Conservation (phyloP, 306 rosid species). For the Carpinus viminea region DNA sequence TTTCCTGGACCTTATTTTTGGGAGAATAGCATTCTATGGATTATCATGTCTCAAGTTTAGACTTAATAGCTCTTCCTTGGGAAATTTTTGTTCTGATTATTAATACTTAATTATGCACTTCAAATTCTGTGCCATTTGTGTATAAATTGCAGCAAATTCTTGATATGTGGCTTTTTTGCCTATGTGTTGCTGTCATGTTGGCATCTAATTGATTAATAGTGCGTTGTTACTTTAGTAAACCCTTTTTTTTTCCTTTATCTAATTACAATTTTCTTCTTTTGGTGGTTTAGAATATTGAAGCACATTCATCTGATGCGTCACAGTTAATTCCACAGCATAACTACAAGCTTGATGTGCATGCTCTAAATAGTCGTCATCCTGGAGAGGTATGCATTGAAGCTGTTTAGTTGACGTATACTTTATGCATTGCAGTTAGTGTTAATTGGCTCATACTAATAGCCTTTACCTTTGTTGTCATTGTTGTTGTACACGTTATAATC, state of each 20-base stretch:
- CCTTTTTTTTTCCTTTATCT: conserved; percentile 16
- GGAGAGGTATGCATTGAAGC: conserved; percentile 70
- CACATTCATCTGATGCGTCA: conserved; percentile 78
- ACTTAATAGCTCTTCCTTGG: background rate
- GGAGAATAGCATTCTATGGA: background rate
- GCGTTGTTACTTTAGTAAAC: background rate
- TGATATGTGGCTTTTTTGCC: background rate
- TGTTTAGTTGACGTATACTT: conserved; percentile 18
- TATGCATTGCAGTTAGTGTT: conserved; percentile 13
- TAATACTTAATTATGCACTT: background rate
- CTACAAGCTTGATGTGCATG: conserved; percentile 95
- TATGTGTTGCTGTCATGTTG: background rate
- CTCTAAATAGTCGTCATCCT: conserved; percentile 82
- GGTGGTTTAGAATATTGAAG: conserved; percentile 76
- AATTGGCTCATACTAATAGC: background rate
- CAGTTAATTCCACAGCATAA: conserved; percentile 90
- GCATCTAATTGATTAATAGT: conserved; percentile 24
- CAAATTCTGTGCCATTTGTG: background rate
- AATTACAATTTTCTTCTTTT: conserved; percentile 30
- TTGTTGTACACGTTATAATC: background rate
- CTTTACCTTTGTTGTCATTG: conserved; percentile 1
- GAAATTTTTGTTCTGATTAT: background rate
- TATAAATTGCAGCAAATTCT: background rate
- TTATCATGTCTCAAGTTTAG: background rate
- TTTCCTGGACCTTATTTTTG: background rate